Evolutionary conservation across 2,329 filamentous ascomycete species (phyloP), one percentile per base, ranked within the genome.

Genomic region (Venturia oleaginea): DNA sequence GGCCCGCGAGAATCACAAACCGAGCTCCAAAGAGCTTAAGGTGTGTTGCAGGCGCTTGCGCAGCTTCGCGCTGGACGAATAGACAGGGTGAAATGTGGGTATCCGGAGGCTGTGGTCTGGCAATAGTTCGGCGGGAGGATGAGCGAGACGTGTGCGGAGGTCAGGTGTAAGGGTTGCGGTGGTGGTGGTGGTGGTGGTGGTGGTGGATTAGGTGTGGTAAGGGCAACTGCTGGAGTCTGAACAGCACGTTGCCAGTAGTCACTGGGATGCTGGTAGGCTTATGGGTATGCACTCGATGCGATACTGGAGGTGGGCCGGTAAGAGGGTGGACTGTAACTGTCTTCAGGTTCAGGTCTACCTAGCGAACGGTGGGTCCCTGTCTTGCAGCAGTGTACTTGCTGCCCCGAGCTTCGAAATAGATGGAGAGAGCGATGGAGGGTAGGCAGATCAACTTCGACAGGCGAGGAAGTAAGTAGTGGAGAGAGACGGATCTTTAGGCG

Each of bases 1-100:
- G 61, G 61, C 61, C 61, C 61, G 61, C 46, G 40, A 54, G 46
- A 46, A 17, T 62, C 24, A 27, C 40, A 62, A 62, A 54, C 61
- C 61, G 61, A 54, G 40, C 59, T 60, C n/a, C 22, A 32, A 32
- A 34, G 51, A 57, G 30, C 46, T 51, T 51, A 10, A 51, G 46
- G 8, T 51, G 22, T 51, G 27, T 17, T n/a, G 51, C 51, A 57
- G 27, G 51, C 51, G 51, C 51, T 34, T 57, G 51, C 30, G 27
- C 51, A 34, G 27, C 51, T 57, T 34, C 37, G 59, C 42, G 59
- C 37, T 43, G 37, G 59, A 46, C 15, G 37, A 37, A 42, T 22
- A 8, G 59, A 42, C 32, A 30, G 30, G 59, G 37, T 22, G 59
- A 57, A 32, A 57, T 34, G 51, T n/a, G 51, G 42, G 59, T 42